Conservation (phyloP, 805 yeast species). For the Barnettozyma sucrosica region DNA sequence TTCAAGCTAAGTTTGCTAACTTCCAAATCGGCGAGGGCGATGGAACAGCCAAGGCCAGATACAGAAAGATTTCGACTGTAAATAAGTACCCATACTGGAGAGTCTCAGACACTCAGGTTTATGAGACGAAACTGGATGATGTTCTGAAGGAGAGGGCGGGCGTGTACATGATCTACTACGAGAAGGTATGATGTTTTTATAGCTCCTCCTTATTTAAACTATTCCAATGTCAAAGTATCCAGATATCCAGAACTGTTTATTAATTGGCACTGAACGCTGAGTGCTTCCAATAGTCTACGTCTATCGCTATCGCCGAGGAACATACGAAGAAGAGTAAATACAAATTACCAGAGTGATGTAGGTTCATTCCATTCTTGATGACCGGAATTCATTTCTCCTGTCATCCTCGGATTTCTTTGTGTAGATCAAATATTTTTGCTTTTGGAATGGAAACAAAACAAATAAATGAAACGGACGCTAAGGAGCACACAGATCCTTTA, state of each 20-base stretch:
- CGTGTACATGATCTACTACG: conserved; percentile 85
- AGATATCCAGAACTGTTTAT: too few relatives aligned
- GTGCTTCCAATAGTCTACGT: too few relatives aligned
- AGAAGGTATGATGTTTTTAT: conserved; percentile 29
- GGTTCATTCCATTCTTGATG: not conserved
- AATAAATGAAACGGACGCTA: not conserved
- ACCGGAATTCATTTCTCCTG: not conserved
- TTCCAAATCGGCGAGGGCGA: not conserved
- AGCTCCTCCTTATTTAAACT: not conserved
- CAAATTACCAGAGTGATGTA: too few relatives aligned
- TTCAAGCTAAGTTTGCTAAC: not conserved
- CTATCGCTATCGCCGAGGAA: too few relatives aligned
- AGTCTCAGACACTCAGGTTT: conserved; percentile 68
- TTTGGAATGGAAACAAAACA: not conserved
- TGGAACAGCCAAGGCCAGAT: conserved; percentile 5
- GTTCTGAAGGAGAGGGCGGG: conserved; percentile 66
- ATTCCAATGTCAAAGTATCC: too few relatives aligned
- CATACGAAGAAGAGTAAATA: too few relatives aligned
- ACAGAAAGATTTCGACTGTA: conserved; percentile 51
- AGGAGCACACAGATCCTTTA: not conserved
- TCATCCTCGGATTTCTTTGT: not conserved
- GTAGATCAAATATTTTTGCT: not conserved
- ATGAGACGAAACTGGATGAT: conserved; percentile 52
- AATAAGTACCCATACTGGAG: conserved; percentile 72
- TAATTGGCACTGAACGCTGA: not conserved